Evolutionary conservation across 2,329 filamentous ascomycete species (phyloP).

Genomic region (Fusarium longipes): DNA sequence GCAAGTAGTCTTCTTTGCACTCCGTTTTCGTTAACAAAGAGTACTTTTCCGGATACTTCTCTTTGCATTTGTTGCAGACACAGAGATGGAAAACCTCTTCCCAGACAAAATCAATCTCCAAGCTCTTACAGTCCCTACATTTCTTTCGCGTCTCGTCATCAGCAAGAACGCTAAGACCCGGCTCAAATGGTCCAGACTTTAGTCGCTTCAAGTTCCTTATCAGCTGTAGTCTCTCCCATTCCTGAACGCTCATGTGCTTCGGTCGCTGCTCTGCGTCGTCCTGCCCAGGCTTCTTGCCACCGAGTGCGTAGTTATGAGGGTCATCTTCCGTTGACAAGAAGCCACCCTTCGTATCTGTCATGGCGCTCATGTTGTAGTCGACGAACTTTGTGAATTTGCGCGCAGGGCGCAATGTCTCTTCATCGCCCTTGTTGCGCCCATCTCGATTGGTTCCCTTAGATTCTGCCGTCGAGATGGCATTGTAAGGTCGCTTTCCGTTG

Average conservation of each 20-base stretch:
- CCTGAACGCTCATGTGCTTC: conserved; percentile 85
- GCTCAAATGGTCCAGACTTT: conserved; percentile 87
- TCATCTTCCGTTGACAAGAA: conserved; percentile 94
- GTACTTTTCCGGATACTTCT: conserved; percentile 91
- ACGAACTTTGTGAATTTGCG: conserved; percentile 94
- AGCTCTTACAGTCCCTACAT: conserved; percentile 82
- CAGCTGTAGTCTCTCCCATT: conserved; percentile 89
- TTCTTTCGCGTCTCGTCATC: conserved; percentile 73
- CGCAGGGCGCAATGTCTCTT: conserved; percentile 74
- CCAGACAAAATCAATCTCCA: conserved; percentile 97
- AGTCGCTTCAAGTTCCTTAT: conserved; percentile 77
- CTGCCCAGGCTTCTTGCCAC: conserved; percentile 54
- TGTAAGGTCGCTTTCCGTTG: conserved; percentile 75
- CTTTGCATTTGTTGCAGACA: conserved; percentile 88
- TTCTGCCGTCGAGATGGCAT: conserved; percentile 65
- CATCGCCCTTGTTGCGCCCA: conserved; percentile 65
- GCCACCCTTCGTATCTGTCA: conserved; percentile 97
- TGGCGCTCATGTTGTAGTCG: conserved; percentile 97
- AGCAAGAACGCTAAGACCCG: conserved; percentile 80
- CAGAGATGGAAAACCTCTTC: conserved; percentile 81
- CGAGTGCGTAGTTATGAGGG: conserved; percentile 82
- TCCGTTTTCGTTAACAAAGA: conserved; percentile 97
- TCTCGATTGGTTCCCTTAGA: conserved; percentile 73
- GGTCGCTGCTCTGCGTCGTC: conserved; percentile 71
- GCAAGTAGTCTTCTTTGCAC: conserved; percentile 91